Base-by-base conservation (phyloP, 2,329 filamentous ascomycete species). In the Exophiala sp. region DNA sequence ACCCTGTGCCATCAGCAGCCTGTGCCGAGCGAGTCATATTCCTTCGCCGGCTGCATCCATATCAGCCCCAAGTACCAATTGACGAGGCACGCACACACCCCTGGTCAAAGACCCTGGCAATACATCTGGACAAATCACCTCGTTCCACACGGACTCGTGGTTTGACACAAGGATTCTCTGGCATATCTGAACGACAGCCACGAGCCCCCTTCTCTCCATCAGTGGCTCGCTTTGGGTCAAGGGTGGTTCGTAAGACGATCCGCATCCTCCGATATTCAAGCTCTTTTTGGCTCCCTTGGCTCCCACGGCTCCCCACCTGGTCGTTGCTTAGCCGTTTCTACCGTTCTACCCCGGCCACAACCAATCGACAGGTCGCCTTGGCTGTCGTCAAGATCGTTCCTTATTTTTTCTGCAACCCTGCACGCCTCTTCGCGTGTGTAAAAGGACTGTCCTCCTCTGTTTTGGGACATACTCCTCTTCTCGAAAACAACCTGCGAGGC, bases 71-170 rank as follows among this genome's bases (percentile, higher is more conserved):
- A 42, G 24, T 51, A 56, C 54, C 57, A 59, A 57, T 56, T 47
- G 50, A 34, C 39, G 20, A 10, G 29, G 50, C 53, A 55, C 54
- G 54, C 54, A 32, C 54, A 32, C 39, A 18, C 38, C 10, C 35
- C 41, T 24, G 42, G 16, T 42, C 41, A 8, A 34, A 18, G 4
- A 42, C 45, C 40, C 43, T 32, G 46, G 16, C 18, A 46, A 53
- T 46, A 49, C 39, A 51, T 53, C 51, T 21, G 24, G 21, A 42
- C 57, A 45, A 60, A 60, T 60, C 48, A 60, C 6, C 36, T n/a
- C 11, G n/a, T n/a, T 16, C 5, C 12, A 3, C 33, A 42, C 20
- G 14, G 29, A 48, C 57, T 60, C 57, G 57, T 60, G 57, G 51
- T 48, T 57, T 12, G 24, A 39, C 29, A 33, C 34, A 45, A 47